Conservation (phyloP, 768 basidiomycete genomes). For the Boletellus sp. region DNA sequence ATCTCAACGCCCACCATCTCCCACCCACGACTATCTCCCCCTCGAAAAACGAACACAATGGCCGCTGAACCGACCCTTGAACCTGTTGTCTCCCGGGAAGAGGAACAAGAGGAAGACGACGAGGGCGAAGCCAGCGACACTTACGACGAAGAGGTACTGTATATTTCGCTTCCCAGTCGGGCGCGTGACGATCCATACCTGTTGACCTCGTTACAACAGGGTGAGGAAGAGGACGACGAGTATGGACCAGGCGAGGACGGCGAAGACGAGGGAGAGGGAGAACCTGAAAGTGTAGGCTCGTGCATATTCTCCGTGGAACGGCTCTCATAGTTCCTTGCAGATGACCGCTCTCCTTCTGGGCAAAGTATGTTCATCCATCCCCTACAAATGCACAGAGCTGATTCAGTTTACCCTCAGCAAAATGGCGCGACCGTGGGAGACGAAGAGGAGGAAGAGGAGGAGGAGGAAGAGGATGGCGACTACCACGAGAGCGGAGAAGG, state of each 20-base stretch:
- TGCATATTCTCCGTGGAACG: not conserved
- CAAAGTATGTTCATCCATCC: conserved; percentile 8
- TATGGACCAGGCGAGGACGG: conserved; percentile 11
- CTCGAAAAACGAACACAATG: conserved; percentile 15
- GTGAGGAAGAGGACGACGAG: conserved; percentile 13
- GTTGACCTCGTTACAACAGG: conserved; percentile 8
- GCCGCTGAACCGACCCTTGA: conserved; percentile 18
- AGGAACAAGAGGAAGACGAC: conserved; percentile 6
- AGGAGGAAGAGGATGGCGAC: conserved; percentile 23
- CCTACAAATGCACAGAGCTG: not conserved
- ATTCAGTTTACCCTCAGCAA: conserved; percentile 2
- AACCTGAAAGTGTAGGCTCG: conserved; percentile 11
- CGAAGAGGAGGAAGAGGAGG: conserved; percentile 15
- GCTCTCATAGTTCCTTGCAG: conserved; percentile 11
- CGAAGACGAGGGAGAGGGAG: conserved; percentile 19
- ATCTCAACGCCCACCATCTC: conserved; percentile 6
- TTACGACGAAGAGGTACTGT: conserved; percentile 25
- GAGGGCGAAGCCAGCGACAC: conserved; percentile 29
- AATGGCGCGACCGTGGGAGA: conserved; percentile 12
- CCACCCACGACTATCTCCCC: not conserved
- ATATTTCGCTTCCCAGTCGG: not conserved
- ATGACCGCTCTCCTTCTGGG: conserved; percentile 24
- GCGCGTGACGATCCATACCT: not conserved
- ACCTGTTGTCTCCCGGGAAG: not conserved
- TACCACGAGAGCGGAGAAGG: conserved; percentile 11